These are phyloP conservation scores for Emmonsiellopsis sp. DNA, from an alignment of 2,329 filamentous ascomycete species.

Conservation along the genomic window DNA sequence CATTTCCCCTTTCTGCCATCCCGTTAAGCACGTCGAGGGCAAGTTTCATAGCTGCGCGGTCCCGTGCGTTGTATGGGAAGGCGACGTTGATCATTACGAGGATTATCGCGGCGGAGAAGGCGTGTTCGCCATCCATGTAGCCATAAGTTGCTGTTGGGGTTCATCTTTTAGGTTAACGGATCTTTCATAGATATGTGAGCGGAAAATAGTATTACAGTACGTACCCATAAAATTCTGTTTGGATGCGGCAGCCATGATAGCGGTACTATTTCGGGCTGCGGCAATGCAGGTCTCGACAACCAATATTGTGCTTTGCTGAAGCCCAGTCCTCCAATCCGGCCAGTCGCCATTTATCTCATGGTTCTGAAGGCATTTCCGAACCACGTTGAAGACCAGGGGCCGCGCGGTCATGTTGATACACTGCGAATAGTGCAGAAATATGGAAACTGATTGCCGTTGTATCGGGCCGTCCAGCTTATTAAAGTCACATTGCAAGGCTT, in stretches of 20 bases:
- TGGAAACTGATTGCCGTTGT: slow-evolving; percentile 44
- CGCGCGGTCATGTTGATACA: slow-evolving; percentile 51
- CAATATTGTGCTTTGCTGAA: slow-evolving; percentile 40
- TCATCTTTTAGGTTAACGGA: background rate
- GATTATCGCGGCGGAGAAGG: slow-evolving; percentile 46
- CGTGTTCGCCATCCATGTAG: slow-evolving; percentile 50
- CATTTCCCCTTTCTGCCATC: slow-evolving; percentile 48
- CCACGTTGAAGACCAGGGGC: slow-evolving; percentile 46
- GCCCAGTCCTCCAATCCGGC: slow-evolving; percentile 39
- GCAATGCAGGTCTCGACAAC: slow-evolving; percentile 47
- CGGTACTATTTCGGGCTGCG: slow-evolving; percentile 41
- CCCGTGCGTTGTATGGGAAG: slow-evolving; percentile 39
- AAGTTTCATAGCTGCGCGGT: slow-evolving; percentile 38
- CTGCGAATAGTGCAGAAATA: slow-evolving; percentile 48
- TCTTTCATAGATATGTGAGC: no score
- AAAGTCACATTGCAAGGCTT: slow-evolving; percentile 42
- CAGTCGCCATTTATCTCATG: slow-evolving; percentile 19
- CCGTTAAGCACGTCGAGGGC: slow-evolving; percentile 39
- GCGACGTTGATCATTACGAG: slow-evolving; percentile 48
- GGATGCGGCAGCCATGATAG: slow-evolving; percentile 42
- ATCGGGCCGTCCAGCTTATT: slow-evolving; percentile 32
- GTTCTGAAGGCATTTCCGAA: slow-evolving; percentile 39
- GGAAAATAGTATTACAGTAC: slow-evolving; percentile 7
- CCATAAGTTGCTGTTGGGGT: slow-evolving; percentile 41
- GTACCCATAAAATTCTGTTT: slow-evolving; percentile 44